These are phyloP conservation scores for Amanita muscaria DNA, from an alignment of 768 basidiomycete genomes.

Conservation along the genomic window DNA sequence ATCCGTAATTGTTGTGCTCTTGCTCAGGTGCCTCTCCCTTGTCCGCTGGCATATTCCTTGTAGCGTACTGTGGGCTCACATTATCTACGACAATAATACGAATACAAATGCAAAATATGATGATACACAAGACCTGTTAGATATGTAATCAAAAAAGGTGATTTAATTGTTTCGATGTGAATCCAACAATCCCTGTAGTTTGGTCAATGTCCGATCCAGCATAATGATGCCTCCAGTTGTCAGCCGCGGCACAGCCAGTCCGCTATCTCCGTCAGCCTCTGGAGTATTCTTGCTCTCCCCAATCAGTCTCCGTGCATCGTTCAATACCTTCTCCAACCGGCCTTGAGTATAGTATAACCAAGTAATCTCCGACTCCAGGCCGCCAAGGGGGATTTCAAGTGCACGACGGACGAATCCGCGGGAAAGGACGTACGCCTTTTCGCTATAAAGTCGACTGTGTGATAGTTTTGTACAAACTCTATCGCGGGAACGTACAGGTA, in stretches of 20 bases:
- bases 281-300: conserved; percentile 48
- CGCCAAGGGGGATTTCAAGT: conserved; percentile 66
- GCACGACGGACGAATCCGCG: conserved; percentile 87
- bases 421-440: conserved; percentile 88
- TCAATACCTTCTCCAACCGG: conserved; percentile 61
- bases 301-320: conserved; percentile 53
- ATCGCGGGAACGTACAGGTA: too few relatives aligned
- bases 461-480: conserved; percentile 1
- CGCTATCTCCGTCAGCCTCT: conserved; percentile 23
- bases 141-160: too few relatives aligned
- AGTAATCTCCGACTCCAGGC: conserved; percentile 62
- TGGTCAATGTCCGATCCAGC: conserved; percentile 64
- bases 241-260: conserved; percentile 62
- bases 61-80: background rate
- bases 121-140: too few relatives aligned
- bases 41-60: background rate
- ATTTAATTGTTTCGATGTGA: conserved; percentile 8
- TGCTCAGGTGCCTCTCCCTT: background rate
- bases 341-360: conserved; percentile 63
- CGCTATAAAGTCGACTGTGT: conserved; percentile 83
- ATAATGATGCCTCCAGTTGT: conserved; percentile 75
- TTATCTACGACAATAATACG: background rate
- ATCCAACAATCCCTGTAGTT: conserved; percentile 42
- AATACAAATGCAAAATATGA: conserved; percentile 6
- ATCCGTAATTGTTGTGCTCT: conserved; percentile 1